A percentile compares a stretch with the other conserved stretches of the same genome.
Evolutionary conservation across 1,284 basidiomycete genomes (phyloP).

Genomic region (Malassezia obtusa): DNA sequence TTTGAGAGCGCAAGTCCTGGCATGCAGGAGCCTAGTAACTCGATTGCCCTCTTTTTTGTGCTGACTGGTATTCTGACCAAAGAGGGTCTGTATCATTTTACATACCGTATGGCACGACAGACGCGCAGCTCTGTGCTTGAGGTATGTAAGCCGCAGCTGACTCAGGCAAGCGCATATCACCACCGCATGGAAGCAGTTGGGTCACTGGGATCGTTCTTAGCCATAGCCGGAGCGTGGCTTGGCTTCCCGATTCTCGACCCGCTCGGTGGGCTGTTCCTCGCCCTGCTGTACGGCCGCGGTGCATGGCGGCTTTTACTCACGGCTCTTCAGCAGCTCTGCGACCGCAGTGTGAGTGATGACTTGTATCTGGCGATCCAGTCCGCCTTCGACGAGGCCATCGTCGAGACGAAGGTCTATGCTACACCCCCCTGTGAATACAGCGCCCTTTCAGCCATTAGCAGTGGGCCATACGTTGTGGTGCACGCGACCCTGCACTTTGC

Average conservation of each 20-base stretch:
- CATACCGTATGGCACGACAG: slow-evolving; percentile 66
- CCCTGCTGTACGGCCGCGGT: slow-evolving; percentile 76
- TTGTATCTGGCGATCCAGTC: slow-evolving; percentile 55
- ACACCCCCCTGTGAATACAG: background rate
- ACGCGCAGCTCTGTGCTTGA: slow-evolving; percentile 80
- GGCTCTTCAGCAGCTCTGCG: slow-evolving; percentile 73
- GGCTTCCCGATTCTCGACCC: slow-evolving; percentile 79
- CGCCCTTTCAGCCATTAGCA: background rate
- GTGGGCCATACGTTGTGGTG: slow-evolving; percentile 1
- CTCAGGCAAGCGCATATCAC: slow-evolving; percentile 52
- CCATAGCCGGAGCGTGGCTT: slow-evolving; percentile 63
- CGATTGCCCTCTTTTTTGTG: slow-evolving; percentile 95
- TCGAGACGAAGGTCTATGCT: background rate
- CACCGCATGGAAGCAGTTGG: slow-evolving; percentile 71
- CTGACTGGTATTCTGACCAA: slow-evolving; percentile 68
- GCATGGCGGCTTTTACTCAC: slow-evolving; percentile 63
- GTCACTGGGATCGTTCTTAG: slow-evolving; percentile 35
- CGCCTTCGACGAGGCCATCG: slow-evolving; percentile 49
- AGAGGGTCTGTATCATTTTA: slow-evolving; percentile 52
- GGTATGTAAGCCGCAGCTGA: slow-evolving; percentile 53
- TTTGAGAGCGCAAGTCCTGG: too few relatives aligned
- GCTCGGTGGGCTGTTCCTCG: slow-evolving; percentile 81
- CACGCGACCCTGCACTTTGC: slow-evolving; percentile 4
- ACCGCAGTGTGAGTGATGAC: slow-evolving; percentile 63
- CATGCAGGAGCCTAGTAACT: too few relatives aligned